phyloP scores from a whole-genome alignment of 163 green algal species.

The Coccomyxa subellipsoidea region DNA sequence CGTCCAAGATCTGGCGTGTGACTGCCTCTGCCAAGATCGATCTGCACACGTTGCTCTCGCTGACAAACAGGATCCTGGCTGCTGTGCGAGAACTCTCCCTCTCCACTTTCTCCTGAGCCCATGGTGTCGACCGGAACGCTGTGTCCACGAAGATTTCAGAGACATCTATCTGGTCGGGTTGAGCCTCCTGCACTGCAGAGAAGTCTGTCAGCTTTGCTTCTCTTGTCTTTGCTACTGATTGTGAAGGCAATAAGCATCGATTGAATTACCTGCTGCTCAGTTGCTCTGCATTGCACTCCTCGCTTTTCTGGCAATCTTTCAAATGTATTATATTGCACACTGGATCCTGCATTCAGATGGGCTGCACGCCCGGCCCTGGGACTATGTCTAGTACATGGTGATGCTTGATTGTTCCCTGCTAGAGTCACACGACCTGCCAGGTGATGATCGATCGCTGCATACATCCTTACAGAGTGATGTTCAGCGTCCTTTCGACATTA shows the following conservation, averaged over 20 bases:
- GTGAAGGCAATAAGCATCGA: neutral
- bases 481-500: no score
- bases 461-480: no score
- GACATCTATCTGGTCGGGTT: constrained; percentile 39
- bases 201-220: neutral
- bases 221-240: neutral
- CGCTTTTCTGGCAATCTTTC: neutral
- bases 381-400: neutral
- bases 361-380: neutral
- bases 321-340: neutral
- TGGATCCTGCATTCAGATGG: neutral
- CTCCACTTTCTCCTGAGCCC: constrained; percentile 31
- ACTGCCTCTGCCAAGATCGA: constrained; percentile 61
- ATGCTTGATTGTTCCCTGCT: neutral
- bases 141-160: constrained; percentile 55
- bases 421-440: neutral
- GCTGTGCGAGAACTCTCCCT: neutral
- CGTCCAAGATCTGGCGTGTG: constrained; percentile 41
- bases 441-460: neutral
- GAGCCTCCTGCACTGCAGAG: neutral
- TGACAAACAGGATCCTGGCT: constrained; percentile 59
- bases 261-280: neutral
- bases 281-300: neutral
- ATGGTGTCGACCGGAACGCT: constrained; percentile 48
- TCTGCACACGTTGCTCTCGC: constrained; percentile 73